phyloP scores from a whole-genome alignment of 2,329 filamentous ascomycete species.

The Cladorrhinum sp. region DNA sequence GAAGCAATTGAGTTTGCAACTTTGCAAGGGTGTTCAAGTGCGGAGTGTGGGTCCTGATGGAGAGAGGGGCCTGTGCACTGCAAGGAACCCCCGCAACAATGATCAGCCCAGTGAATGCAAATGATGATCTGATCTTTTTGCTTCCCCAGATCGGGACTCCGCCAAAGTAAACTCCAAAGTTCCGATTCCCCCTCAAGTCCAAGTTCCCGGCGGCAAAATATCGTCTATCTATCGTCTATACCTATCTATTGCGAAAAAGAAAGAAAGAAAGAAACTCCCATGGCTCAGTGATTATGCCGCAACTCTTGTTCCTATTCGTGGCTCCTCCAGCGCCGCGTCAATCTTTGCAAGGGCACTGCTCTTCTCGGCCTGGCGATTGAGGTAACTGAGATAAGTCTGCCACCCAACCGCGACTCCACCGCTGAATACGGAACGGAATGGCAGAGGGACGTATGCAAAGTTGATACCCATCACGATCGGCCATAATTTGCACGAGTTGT shows the following conservation, averaged over 20 bases:
- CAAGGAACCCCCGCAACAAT: not conserved
- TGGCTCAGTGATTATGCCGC: not conserved
- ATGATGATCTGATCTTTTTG: not conserved
- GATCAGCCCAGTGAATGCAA: not conserved
- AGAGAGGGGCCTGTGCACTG: not conserved
- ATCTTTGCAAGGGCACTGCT: conserved; percentile 38
- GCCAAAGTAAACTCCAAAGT: not conserved
- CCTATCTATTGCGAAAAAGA: not conserved
- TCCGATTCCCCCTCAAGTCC: not conserved
- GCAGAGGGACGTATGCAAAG: conserved; percentile 77
- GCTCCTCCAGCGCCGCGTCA: not conserved
- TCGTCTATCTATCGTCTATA: not conserved
- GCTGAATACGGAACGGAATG: conserved; percentile 77
- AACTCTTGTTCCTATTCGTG: not conserved
- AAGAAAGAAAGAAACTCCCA: not conserved
- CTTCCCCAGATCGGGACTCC: not conserved
- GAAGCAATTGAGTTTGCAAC: too few species aligned
- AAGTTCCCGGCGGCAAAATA: not conserved
- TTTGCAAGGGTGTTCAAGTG: not conserved
- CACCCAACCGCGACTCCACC: conserved; percentile 80
- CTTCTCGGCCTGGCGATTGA: conserved; percentile 71
- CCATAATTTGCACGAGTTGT: conserved; percentile 85
- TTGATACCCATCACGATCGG: conserved; percentile 81
- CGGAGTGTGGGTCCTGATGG: not conserved
- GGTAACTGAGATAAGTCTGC: conserved; percentile 84